Base-by-base conservation (phyloP, 306 rosid species). In the Vicia faba region DNA sequence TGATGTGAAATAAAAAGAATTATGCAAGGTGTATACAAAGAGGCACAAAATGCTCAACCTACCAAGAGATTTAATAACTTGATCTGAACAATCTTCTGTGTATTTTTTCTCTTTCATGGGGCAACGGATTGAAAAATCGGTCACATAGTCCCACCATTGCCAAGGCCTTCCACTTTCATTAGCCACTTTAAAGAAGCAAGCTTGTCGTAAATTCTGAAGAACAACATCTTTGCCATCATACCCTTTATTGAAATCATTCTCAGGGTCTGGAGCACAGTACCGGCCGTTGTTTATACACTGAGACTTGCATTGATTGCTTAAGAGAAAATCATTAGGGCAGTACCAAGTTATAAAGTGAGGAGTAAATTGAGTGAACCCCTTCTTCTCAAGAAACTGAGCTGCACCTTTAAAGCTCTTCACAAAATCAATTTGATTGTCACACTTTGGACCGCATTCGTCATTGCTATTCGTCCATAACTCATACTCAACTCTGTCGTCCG, bases 81-180 rank as follows among this genome's bases (percentile, higher is more conserved):
- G 66, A 84, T 93, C 84, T 31, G 98, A 86, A 78, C 98, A 93
- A 2, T 86, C 97, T 73, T 83, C 83, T 4, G 66, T 75, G 78
- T 81, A 93, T 75, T 80, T 89, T 2, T 85, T 79, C 70, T 81
- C 84, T 68, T 64, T 90, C 98, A 93, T 93, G 45, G 96, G 96
- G 79, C 98, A 93, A 64, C 98, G 98, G 29, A 93, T 90, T 14
- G 96, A 77, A 68, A 93, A 93, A 73, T 93, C 98, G 6, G 91
- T 86, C 66, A 88, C 96, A 73, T 89, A 93, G 80, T 89, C 95
- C 98, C 98, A 93, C 98, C 98, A 93, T 51, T 86, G 91, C 98
- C 98, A 93, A 2, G 98, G 96, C 72, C 58, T 93, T 79, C 96
- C 95, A 79, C 89, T 84, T 79, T 88, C 98, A 79, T 90, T 89